Evolutionary conservation across 1,139 yeast species (phyloP).

Genomic region (Lodderomyces theae): DNA sequence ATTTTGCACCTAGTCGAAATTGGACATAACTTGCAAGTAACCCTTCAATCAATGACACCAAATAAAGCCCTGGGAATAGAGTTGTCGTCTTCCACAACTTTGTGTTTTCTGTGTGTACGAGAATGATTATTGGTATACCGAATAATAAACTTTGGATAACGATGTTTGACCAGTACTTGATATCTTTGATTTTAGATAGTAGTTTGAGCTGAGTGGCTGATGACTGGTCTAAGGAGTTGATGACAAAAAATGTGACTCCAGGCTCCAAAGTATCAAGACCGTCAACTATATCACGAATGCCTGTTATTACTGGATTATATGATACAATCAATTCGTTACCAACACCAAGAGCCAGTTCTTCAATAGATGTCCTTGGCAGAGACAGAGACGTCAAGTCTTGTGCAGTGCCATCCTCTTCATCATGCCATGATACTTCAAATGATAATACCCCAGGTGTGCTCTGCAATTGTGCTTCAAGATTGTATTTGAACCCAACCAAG

Average conservation of each 20-base stretch:
- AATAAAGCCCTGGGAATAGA: constrained; percentile 52
- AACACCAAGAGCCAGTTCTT: constrained; percentile 13
- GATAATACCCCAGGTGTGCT: constrained; percentile 29
- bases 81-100: constrained; percentile 25
- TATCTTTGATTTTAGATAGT: constrained; percentile 68
- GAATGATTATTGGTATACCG: constrained; percentile 63
- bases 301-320: constrained; percentile 46
- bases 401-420: constrained; percentile 5
- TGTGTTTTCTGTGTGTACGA: constrained; percentile 50
- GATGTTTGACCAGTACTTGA: constrained; percentile 62
- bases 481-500: constrained; percentile 30
- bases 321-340: constrained; percentile 39
- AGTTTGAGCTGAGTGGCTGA: constrained; percentile 64
- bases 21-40: constrained; percentile 65
- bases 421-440: background rate
- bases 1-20: constrained; percentile 61
- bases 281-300: constrained; percentile 57
- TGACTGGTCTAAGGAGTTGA: constrained; percentile 44
- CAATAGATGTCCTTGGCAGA: constrained; percentile 13
- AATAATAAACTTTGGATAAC: constrained; percentile 50
- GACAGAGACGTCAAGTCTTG: constrained; percentile 2
- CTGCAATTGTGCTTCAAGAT: constrained; percentile 38
- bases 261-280: constrained; percentile 29
- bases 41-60: constrained; percentile 62
- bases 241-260: constrained; percentile 36